Evolutionary conservation across 2,329 filamentous ascomycete species (phyloP).

Genomic region (Myrmaecium sp.): DNA sequence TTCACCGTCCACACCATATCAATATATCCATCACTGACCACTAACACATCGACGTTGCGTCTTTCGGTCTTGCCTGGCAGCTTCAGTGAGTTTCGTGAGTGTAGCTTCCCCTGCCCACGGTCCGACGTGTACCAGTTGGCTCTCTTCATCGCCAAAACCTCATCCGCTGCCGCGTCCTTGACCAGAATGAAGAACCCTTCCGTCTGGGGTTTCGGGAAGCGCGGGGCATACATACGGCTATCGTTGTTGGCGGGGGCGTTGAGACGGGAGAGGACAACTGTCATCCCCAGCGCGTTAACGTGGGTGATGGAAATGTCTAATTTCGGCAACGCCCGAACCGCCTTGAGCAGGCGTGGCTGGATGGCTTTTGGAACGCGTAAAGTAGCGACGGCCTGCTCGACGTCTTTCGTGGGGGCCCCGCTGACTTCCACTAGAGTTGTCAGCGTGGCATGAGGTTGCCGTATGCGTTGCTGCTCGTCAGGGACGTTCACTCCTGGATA

Average conservation of each 20-base stretch:
- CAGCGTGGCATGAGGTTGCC: slow-evolving; percentile 18
- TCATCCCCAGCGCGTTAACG: slow-evolving; percentile 45
- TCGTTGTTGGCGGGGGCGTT: slow-evolving; percentile 48
- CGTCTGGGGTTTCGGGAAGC: slow-evolving; percentile 84
- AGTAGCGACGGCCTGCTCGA: slow-evolving; percentile 25
- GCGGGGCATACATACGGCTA: slow-evolving; percentile 66
- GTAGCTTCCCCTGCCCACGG: slow-evolving; percentile 2
- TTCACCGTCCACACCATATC: slow-evolving; percentile 49
- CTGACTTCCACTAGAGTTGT: slow-evolving; percentile 23
- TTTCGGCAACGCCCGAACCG: slow-evolving; percentile 50
- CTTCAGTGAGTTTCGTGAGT: slow-evolving; percentile 35
- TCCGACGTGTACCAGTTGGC: slow-evolving; percentile 48
- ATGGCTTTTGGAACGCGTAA: slow-evolving; percentile 33
- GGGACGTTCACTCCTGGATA: slow-evolving; percentile 51
- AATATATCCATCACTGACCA: slow-evolving; percentile 78
- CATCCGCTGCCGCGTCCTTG: slow-evolving; percentile 48
- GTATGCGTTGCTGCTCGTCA: slow-evolving; percentile 25
- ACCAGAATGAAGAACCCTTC: slow-evolving; percentile 86
- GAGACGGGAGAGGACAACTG: slow-evolving; percentile 45
- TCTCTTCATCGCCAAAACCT: slow-evolving; percentile 74
- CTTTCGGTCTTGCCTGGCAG: slow-evolving; percentile 37
- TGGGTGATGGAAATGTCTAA: slow-evolving; percentile 44
- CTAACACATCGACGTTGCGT: slow-evolving; percentile 52
- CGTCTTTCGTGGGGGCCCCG: slow-evolving; percentile 5
- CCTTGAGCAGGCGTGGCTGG: slow-evolving; percentile 37